Percentiles rank a stretch among this genome's conserved stretches.
Conservation (phyloP, 2,329 filamentous ascomycete species). For the Hyphodiscus sp. region DNA sequence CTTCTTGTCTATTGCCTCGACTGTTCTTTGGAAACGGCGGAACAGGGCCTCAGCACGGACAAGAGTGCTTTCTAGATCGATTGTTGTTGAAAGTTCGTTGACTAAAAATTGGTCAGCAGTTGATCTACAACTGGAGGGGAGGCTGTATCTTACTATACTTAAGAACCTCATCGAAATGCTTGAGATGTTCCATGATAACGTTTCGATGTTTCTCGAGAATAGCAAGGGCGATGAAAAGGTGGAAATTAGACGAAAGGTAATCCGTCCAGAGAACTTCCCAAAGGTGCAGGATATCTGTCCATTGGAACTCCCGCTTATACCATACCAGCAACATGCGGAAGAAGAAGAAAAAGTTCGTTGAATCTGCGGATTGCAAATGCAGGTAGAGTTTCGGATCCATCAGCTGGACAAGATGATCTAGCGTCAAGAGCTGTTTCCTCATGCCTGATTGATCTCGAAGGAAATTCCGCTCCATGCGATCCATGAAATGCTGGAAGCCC, state of each 20-base stretch:
- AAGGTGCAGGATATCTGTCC: slow-evolving; percentile 75
- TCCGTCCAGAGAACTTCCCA: slow-evolving; percentile 98
- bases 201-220: slow-evolving; percentile 95
- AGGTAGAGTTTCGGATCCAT: slow-evolving; percentile 93
- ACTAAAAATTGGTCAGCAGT: slow-evolving; percentile 45
- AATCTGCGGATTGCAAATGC: slow-evolving; percentile 83
- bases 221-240: slow-evolving; percentile 87
- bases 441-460: slow-evolving; percentile 93
- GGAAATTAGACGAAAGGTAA: slow-evolving; percentile 80
- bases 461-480: slow-evolving; percentile 96
- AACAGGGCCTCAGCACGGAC: slow-evolving; percentile 86
- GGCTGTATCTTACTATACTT: slow-evolving; percentile 69
- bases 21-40: slow-evolving; percentile 76
- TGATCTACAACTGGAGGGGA: not conserved
- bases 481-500: slow-evolving; percentile 95
- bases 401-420: slow-evolving; percentile 92
- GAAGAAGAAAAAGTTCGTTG: slow-evolving; percentile 99
- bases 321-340: slow-evolving; percentile 98
- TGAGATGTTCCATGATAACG: slow-evolving; percentile 89
- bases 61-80: slow-evolving; percentile 81
- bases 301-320: slow-evolving; percentile 97
- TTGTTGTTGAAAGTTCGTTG: slow-evolving; percentile 89
- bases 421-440: slow-evolving; percentile 80
- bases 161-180: slow-evolving; percentile 92
- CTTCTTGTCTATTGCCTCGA: slow-evolving; percentile 91